A percentile compares a stretch with the other conserved stretches of the same genome.
Evolutionary conservation across 495 filamentous ascomycete species (phyloP).

Genomic region (Penicillium coffeae): DNA sequence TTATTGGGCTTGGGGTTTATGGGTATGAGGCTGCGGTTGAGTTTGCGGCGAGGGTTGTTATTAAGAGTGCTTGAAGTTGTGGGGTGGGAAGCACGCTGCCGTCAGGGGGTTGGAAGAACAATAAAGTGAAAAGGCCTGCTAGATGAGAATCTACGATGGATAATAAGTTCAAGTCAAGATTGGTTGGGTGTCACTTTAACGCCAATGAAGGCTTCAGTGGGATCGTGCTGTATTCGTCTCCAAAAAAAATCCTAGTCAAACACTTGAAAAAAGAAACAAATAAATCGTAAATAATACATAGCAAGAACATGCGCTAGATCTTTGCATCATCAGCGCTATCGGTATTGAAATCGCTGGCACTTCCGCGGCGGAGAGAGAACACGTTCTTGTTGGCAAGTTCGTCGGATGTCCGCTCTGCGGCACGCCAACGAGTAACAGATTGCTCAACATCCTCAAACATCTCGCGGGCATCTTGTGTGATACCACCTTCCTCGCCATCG

Average conservation of each 20-base stretch:
- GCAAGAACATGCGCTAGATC: conserved; percentile 15
- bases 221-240: neutral
- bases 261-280: neutral
- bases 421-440: conserved; percentile 54
- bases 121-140: neutral
- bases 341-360: conserved; percentile 40
- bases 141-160: neutral
- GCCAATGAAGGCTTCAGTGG: neutral
- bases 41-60: neutral
- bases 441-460: conserved; percentile 80
- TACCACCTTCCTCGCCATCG: conserved; percentile 66
- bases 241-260: conserved; percentile 1
- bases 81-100: too few relatives aligned
- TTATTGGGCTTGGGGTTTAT: conserved; percentile 51
- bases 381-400: conserved; percentile 41
- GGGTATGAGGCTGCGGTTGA: conserved; percentile 5
- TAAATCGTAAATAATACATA: conserved; percentile 5
- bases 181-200: neutral
- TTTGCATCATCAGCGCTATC: conserved; percentile 43
- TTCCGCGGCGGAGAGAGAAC: conserved; percentile 39
- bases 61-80: neutral
- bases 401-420: conserved; percentile 49
- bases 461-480: conserved; percentile 75
- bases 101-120: neutral
- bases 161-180: neutral